Conservation (phyloP, 352 stramenopile genomes). For the Phytopythium oedochilum region DNA sequence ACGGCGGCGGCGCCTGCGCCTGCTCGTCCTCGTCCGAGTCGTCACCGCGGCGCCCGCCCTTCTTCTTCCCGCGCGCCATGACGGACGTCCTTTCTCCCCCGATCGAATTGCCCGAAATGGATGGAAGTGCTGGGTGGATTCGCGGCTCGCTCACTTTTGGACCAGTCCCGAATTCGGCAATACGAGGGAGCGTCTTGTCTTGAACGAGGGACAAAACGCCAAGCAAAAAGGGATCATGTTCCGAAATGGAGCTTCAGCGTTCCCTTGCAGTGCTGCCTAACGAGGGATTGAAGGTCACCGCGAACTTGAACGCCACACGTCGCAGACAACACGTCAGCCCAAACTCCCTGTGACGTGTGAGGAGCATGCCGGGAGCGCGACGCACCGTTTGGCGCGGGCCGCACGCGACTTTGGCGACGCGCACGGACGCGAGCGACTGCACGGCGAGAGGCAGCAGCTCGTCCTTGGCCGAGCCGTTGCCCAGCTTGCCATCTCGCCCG, state of each 20-base stretch:
- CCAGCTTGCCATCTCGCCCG: constrained; percentile 61
- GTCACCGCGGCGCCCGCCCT: constrained; percentile 60
- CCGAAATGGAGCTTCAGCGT: not conserved
- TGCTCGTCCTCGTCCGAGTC: constrained; percentile 71
- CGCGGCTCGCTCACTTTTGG: not conserved
- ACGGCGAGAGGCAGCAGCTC: constrained; percentile 45
- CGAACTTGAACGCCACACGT: constrained; percentile 25
- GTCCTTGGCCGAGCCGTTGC: constrained; percentile 51
- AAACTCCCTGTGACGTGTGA: constrained; percentile 11
- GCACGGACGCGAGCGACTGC: constrained; percentile 51
- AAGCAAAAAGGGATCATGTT: not conserved
- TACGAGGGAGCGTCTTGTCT: too few relatives aligned
- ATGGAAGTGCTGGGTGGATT: constrained; percentile 1
- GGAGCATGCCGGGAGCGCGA: not conserved
- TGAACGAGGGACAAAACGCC: too few relatives aligned
- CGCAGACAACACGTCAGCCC: not conserved
- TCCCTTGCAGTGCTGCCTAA: constrained; percentile 5
- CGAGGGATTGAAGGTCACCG: constrained; percentile 40
- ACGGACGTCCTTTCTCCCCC: not conserved
- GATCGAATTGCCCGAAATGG: not conserved
- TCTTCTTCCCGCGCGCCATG: constrained; percentile 83
- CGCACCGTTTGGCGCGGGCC: constrained; percentile 53
- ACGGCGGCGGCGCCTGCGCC: constrained; percentile 9
- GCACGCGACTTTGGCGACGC: constrained; percentile 46
- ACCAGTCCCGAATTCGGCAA: too few relatives aligned